Percentiles rank a stretch among this genome's conserved stretches.
Conservation (phyloP, 805 yeast genomes). For the Saccharomycopsis olivae region DNA sequence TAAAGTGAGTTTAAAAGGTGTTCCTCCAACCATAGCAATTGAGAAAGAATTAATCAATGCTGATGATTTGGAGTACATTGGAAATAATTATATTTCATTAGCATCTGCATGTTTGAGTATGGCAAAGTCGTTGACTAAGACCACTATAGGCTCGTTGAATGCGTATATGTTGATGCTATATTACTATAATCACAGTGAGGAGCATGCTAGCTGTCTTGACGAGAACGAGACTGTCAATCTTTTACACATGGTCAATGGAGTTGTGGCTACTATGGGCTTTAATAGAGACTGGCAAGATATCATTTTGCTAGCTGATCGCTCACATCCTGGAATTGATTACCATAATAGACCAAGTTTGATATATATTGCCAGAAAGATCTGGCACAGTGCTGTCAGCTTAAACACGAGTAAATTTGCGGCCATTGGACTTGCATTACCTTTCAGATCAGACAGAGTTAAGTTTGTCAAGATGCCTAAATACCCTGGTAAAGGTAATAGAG, state of each 20-base stretch:
- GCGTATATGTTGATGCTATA: conserved; percentile 1
- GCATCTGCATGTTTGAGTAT: conserved; percentile 5
- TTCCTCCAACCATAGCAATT: not conserved
- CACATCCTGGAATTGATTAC: conserved; percentile 5
- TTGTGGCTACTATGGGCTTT: not conserved
- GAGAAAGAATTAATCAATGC: conserved; percentile 2
- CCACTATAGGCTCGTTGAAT: conserved; percentile 1
- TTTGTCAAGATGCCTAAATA: not conserved
- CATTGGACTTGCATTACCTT: not conserved
- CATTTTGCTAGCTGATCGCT: not conserved
- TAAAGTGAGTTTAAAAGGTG: conserved; percentile 1
- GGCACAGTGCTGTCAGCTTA: not conserved
- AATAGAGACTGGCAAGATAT: conserved; percentile 6
- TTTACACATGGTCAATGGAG: not conserved
- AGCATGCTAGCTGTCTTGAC: not conserved
- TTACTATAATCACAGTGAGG: conserved; percentile 5
- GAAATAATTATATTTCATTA: conserved; percentile 4
- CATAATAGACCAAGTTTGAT: not conserved
- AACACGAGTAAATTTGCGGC: not conserved
- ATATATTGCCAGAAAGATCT: conserved; percentile 2
- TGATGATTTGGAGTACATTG: conserved; percentile 5
- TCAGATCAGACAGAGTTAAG: not conserved
- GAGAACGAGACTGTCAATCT: conserved; percentile 3
- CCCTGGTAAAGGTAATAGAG: not conserved
- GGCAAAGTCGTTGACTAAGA: conserved; percentile 4